Conservation (phyloP, 805 yeast genomes). For the Saccharomycopsis malanga region DNA sequence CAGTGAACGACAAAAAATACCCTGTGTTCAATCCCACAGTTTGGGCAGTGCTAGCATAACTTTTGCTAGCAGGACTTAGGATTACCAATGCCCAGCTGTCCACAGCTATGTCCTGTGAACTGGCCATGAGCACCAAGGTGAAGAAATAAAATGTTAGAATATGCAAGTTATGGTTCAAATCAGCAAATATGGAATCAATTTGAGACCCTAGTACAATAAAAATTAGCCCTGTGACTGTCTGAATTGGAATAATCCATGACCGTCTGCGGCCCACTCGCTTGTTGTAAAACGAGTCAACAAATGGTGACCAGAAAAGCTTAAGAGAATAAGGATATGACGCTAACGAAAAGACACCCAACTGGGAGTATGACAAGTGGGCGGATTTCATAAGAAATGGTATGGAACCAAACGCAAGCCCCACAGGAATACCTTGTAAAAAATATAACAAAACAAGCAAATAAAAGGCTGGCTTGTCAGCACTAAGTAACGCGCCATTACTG, state of each 20-base stretch:
- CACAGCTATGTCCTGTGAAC: slow-evolving; percentile 97
- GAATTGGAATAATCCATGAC: slow-evolving; percentile 94
- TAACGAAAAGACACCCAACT: slow-evolving; percentile 82
- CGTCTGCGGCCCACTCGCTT: slow-evolving; percentile 70
- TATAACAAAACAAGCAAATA: slow-evolving; percentile 65
- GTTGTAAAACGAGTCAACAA: slow-evolving; percentile 81
- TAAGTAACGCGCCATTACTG: slow-evolving; percentile 9
- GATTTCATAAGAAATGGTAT: slow-evolving; percentile 85
- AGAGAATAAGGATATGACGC: slow-evolving; percentile 94
- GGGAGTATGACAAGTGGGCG: slow-evolving; percentile 68
- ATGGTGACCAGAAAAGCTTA: slow-evolving; percentile 91
- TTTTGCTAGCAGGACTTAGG: slow-evolving; percentile 65
- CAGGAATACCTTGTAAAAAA: slow-evolving; percentile 92
- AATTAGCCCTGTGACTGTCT: slow-evolving; percentile 65
- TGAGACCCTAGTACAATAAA: slow-evolving; percentile 56
- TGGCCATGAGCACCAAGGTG: slow-evolving; percentile 75
- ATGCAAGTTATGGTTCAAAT: slow-evolving; percentile 37
- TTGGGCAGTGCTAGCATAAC: slow-evolving; percentile 96
- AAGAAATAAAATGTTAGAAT: slow-evolving; percentile 68
- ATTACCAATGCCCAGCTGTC: slow-evolving; percentile 98
- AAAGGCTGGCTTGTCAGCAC: slow-evolving; percentile 65
- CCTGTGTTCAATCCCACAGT: slow-evolving; percentile 93
- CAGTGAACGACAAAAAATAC: slow-evolving; percentile 84
- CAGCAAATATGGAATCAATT: slow-evolving; percentile 44
- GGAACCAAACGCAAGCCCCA: slow-evolving; percentile 91